A percentile compares a stretch with the other conserved stretches of the same genome.
Conservation (phyloP, 148 eudicot species). For the Amaranthus cruentus region DNA sequence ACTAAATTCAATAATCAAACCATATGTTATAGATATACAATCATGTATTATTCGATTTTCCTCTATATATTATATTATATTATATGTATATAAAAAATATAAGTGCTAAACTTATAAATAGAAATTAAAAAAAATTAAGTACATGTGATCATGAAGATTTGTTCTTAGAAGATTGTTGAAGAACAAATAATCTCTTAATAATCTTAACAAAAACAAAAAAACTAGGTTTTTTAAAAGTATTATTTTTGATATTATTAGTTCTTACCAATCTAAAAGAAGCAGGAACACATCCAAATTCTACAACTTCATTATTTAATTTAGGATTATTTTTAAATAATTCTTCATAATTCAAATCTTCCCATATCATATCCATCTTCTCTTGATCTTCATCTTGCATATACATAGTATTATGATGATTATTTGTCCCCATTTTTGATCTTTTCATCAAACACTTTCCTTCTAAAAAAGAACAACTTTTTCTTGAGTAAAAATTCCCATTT, state of each 20-base stretch:
- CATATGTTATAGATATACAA: background rate
- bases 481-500: constrained; percentile 4
- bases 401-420: background rate
- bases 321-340: constrained; percentile 20
- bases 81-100: background rate
- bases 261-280: constrained; percentile 17
- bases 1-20: background rate
- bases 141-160: constrained; percentile 7
- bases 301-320: constrained; percentile 13
- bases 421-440: constrained; percentile 14
- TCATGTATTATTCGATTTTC: background rate
- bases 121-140: background rate
- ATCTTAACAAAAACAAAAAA: constrained; percentile 33
- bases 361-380: constrained; percentile 53
- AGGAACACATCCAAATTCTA: constrained; percentile 23
- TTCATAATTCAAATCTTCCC: constrained; percentile 53
- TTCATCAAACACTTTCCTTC: constrained; percentile 26
- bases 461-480: constrained; percentile 38
- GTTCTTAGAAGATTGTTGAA: constrained; percentile 36
- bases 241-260: background rate
- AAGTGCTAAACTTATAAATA: background rate
- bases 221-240: constrained; percentile 27
- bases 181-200: constrained; percentile 37
- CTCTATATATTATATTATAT: background rate
- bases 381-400: constrained; percentile 23